Evolutionary conservation across 768 basidiomycete genomes (phyloP), one percentile per base, ranked within the genome.

Genomic region (Pleurotus tuoliensis): DNA sequence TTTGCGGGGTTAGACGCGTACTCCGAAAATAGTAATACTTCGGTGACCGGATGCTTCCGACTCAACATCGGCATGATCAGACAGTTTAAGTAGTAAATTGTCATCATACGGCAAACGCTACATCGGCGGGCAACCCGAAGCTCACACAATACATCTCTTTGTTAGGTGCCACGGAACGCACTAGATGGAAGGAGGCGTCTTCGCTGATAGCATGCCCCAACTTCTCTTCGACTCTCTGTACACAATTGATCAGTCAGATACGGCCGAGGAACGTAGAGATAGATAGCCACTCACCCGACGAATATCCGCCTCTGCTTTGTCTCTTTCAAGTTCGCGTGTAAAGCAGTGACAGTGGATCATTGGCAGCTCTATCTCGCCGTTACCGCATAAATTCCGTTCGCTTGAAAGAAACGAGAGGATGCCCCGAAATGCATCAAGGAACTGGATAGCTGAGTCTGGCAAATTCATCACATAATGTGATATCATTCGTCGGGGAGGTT

Each of bases 81-180:
- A 53, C 37, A 41, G n/a, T 12, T 8, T 16, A 24, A 47, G 24
- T 15, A 51, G 9, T 12, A 22, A 39, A 18, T 30, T 40, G 13
- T 53, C 51, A 53, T 18, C 51, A 44, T 44, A 22, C 41, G 15
- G 44, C 58, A 64, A 73, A 71, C 38, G 73, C 75, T 11, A 77
- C 79, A 55, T 67, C 70, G 25, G 66, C 60, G 37, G 76, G 60
- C 34, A 92, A 75, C 60, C 83, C 70, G 78, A 99, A 98, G 69
- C 89, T 89, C 55, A 99, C 82, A 70, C 96, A 95, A 70, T 95
- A 98, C 96, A 98, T 98, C 65, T 94, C 88, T 73, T 99, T 98
- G 71, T 85, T 90, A 5, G 96, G 96, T 1, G 97, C 94, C 8
- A 98, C 97, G 8, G 89, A 88, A 55, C 97, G 86, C 48, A 99